Evolutionary conservation across 768 basidiomycete genomes (phyloP).

Genomic region (Collybia sordida): DNA sequence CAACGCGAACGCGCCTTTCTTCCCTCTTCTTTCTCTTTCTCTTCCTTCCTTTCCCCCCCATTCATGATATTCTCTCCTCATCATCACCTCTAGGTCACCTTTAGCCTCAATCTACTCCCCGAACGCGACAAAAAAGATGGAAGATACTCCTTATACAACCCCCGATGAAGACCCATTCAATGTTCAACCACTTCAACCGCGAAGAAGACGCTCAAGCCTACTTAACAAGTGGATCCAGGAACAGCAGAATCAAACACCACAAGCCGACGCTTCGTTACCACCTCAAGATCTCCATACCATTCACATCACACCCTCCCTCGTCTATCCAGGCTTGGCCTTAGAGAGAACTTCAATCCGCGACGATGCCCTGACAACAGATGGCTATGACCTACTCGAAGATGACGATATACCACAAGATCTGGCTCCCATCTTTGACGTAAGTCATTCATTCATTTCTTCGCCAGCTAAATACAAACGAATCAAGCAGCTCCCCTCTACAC

Average conservation of each 20-base stretch:
- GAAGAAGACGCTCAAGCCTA: slow-evolving; percentile 46
- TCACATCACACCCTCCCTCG: slow-evolving; percentile 36
- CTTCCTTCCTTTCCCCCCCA: slow-evolving; percentile 5
- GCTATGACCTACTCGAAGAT: slow-evolving; percentile 52
- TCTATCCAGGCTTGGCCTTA: slow-evolving; percentile 35
- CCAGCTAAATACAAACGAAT: slow-evolving; percentile 4
- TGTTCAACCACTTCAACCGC: slow-evolving; percentile 34
- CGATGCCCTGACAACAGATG: slow-evolving; percentile 35
- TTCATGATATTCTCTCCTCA: background rate
- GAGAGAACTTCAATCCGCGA: slow-evolving; percentile 17
- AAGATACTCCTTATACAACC: slow-evolving; percentile 46
- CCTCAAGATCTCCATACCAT: slow-evolving; percentile 17
- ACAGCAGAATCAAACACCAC: slow-evolving; percentile 32
- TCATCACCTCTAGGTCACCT: background rate
- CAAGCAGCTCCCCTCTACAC: slow-evolving; percentile 31
- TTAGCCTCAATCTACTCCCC: slow-evolving; percentile 1
- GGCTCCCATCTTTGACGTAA: slow-evolving; percentile 16
- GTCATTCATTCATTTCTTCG: background rate
- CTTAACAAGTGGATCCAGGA: slow-evolving; percentile 56
- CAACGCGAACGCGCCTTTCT: slow-evolving; percentile 28
- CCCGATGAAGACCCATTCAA: slow-evolving; percentile 54
- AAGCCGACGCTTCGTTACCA: slow-evolving; percentile 12
- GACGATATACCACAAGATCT: slow-evolving; percentile 42
- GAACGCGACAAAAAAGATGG: slow-evolving; percentile 19
- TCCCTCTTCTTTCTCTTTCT: slow-evolving; percentile 13